These are phyloP conservation scores for Boletellus emodensis DNA, from an alignment of 768 basidiomycete genomes.

Conservation along the genomic window DNA sequence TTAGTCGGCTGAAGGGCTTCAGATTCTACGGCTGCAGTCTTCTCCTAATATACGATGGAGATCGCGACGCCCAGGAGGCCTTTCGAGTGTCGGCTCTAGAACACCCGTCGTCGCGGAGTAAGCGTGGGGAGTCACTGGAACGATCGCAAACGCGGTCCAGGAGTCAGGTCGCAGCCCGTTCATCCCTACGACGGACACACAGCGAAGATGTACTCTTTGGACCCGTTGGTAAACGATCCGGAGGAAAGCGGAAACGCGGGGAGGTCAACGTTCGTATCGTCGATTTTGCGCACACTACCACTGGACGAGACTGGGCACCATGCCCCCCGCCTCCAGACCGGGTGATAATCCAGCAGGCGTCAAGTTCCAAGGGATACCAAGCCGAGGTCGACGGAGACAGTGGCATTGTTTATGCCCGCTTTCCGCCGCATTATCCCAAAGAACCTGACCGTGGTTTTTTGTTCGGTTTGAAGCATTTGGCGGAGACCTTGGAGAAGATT, in stretches of 20 bases:
- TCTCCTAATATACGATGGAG: conserved; percentile 96
- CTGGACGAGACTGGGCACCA: conserved; percentile 85
- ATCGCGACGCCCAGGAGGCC: conserved; percentile 78
- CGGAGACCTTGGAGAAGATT: conserved; percentile 71
- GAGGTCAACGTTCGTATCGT: conserved; percentile 96
- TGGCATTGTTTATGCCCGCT: conserved; percentile 84
- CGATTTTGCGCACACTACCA: conserved; percentile 98
- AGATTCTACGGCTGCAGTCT: conserved; percentile 98
- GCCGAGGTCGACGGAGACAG: conserved; percentile 78
- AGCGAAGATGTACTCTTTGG: conserved; percentile 77
- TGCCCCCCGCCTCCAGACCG: conserved; percentile 47
- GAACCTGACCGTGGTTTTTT: conserved; percentile 93
- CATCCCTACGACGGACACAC: conserved; percentile 63
- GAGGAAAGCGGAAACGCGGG: conserved; percentile 72
- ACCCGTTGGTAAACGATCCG: conserved; percentile 58
- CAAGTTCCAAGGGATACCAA: conserved; percentile 71
- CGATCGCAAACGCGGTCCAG: conserved; percentile 44
- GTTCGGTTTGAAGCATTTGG: conserved; percentile 81
- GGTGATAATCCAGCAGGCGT: conserved; percentile 40
- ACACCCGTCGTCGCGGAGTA: conserved; percentile 59
- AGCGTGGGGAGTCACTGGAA: conserved; percentile 76
- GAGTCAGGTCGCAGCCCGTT: conserved; percentile 38
- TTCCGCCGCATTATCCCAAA: conserved; percentile 87
- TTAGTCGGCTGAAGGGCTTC: conserved; percentile 88
- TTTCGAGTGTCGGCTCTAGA: conserved; percentile 61